phyloP scores from a whole-genome alignment of 2,329 filamentous ascomycete species.

The Aspergillus hiratsukae region DNA sequence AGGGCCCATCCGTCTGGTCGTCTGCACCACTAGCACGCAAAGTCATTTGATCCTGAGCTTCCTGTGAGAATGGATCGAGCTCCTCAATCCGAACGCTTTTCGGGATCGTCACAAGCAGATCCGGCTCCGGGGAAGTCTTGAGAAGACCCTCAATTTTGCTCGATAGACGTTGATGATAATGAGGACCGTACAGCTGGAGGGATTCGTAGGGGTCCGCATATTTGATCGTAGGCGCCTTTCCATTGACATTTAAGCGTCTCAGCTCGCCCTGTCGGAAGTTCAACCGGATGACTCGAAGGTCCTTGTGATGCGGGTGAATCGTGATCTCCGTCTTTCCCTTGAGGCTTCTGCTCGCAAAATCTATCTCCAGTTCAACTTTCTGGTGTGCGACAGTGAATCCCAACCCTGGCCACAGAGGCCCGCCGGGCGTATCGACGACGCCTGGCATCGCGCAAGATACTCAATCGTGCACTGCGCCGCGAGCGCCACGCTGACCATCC shows the following conservation, averaged over 20 bases:
- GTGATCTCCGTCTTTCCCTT: conserved; percentile 77
- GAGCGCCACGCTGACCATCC: conserved; percentile 32
- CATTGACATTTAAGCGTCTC: conserved; percentile 47
- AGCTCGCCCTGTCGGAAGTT: conserved; percentile 61
- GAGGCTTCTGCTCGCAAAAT: conserved; percentile 71
- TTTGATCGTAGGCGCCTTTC: conserved; percentile 36
- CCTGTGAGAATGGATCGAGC: conserved; percentile 50
- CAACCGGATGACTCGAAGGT: conserved; percentile 53
- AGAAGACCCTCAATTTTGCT: conserved; percentile 60
- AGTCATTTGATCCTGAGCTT: conserved; percentile 43
- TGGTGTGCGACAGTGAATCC: conserved; percentile 69
- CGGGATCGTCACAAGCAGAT: conserved; percentile 57
- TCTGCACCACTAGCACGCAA: conserved; percentile 36
- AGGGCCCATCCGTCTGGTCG: conserved; percentile 36
- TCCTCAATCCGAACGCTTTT: conserved; percentile 59
- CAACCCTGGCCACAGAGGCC: conserved; percentile 26
- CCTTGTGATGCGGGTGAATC: conserved; percentile 60
- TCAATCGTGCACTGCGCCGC: conserved; percentile 35
- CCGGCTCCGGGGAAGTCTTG: conserved; percentile 50
- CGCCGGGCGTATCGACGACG: conserved; percentile 32
- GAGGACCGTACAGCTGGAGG: conserved; percentile 52
- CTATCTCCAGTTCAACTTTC: conserved; percentile 82
- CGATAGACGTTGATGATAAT: conserved; percentile 73
- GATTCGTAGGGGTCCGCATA: conserved; percentile 45
- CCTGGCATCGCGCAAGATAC: conserved; percentile 36